Conservation (phyloP, 2,329 filamentous ascomycete genomes). For the Thielaviopsis populi region DNA sequence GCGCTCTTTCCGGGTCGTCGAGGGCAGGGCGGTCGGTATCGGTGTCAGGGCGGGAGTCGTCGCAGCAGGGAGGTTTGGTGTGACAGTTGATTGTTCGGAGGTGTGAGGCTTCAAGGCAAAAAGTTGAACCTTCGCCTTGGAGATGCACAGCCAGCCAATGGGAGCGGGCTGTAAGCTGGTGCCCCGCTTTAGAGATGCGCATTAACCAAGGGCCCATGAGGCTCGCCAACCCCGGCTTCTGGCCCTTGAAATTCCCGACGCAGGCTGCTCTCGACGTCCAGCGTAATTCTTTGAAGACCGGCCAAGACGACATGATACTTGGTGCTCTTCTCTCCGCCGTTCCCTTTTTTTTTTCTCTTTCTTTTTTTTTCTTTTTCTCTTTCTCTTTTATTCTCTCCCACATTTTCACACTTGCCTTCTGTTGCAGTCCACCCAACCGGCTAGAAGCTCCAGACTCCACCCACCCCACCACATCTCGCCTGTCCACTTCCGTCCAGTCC, state of each 20-base stretch:
- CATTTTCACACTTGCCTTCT: background rate
- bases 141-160: background rate
- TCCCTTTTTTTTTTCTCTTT: too few species aligned
- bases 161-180: background rate
- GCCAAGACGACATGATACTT: too few species aligned
- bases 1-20: slow-evolving; percentile 12
- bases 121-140: slow-evolving; percentile 2
- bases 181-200: slow-evolving; percentile 6
- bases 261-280: background rate
- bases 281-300: too few species aligned
- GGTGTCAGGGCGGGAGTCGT: background rate
- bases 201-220: background rate
- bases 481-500: background rate
- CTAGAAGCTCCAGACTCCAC: background rate
- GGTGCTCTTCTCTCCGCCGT: too few species aligned
- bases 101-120: background rate
- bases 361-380: too few species aligned
- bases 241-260: background rate
- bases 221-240: background rate
- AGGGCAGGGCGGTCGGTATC: background rate
- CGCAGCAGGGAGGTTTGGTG: background rate
- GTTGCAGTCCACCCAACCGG: too few species aligned
- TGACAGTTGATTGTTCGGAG: too few species aligned
- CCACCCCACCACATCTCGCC: background rate
- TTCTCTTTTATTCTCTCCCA: background rate